A percentile compares a stretch with the other conserved stretches of the same genome.
Evolutionary conservation across 352 stramenopile genomes (phyloP).

Genomic region (Phytophthora litchii): DNA sequence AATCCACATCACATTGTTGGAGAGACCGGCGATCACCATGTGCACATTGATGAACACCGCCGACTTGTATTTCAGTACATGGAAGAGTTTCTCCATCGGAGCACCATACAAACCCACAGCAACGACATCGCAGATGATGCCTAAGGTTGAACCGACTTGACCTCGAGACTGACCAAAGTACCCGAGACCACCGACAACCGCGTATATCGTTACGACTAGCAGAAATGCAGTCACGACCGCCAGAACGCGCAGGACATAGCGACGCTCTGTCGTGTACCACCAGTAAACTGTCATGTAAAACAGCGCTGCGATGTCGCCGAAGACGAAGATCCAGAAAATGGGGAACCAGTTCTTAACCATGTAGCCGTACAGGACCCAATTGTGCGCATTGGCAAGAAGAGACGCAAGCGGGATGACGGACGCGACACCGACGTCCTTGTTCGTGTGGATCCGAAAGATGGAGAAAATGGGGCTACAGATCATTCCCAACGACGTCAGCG

Average conservation of each 20-base stretch:
- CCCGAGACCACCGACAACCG: slow-evolving; percentile 31
- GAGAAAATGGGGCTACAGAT: slow-evolving; percentile 43
- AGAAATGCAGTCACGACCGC: slow-evolving; percentile 19
- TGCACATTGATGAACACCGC: slow-evolving; percentile 44
- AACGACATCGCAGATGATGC: slow-evolving; percentile 36
- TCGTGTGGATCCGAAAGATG: slow-evolving; percentile 37
- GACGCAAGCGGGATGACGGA: slow-evolving; percentile 46
- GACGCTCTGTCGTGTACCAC: slow-evolving; percentile 35
- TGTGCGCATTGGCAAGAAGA: slow-evolving; percentile 40
- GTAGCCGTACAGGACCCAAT: slow-evolving; percentile 51
- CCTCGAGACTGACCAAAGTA: slow-evolving; percentile 31
- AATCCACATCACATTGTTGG: slow-evolving; percentile 52
- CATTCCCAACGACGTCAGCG: slow-evolving; percentile 36
- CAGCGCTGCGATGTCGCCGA: slow-evolving; percentile 29
- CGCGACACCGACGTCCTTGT: slow-evolving; percentile 34
- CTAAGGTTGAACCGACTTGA: slow-evolving; percentile 31
- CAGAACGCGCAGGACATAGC: slow-evolving; percentile 28
- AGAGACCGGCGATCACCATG: slow-evolving; percentile 43
- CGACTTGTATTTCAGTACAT: slow-evolving; percentile 46
- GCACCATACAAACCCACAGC: slow-evolving; percentile 40
- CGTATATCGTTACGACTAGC: slow-evolving; percentile 38
- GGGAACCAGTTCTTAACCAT: slow-evolving; percentile 48
- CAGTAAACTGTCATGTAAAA: slow-evolving; percentile 58
- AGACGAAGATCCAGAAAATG: slow-evolving; percentile 41
- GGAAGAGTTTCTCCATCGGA: slow-evolving; percentile 46